These are phyloP conservation scores for Ceratocystis cubensis DNA, from an alignment of 2,329 filamentous ascomycete genomes.

Conservation along the genomic window DNA sequence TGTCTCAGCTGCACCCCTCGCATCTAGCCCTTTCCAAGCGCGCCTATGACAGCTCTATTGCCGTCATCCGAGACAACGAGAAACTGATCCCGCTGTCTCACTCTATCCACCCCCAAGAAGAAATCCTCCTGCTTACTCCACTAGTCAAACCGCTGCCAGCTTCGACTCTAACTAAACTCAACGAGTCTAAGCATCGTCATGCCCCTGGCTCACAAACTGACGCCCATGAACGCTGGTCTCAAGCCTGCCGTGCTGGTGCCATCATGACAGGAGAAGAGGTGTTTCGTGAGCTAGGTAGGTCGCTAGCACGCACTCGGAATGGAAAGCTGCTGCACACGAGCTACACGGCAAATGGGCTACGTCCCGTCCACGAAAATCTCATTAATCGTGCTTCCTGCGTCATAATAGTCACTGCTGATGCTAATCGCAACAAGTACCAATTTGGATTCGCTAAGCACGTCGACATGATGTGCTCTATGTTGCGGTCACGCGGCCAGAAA, in stretches of 20 bases:
- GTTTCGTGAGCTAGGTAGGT: constrained; percentile 77
- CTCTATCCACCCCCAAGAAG: constrained; percentile 71
- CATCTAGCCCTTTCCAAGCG: constrained; percentile 71
- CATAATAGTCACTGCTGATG: constrained; percentile 84
- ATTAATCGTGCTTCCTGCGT: constrained; percentile 81
- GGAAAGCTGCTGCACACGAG: constrained; percentile 86
- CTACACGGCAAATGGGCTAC: constrained; percentile 84
- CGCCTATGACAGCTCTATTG: constrained; percentile 87
- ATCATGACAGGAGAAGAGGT: constrained; percentile 89
- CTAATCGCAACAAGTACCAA: constrained; percentile 87
- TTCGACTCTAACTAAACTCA: constrained; percentile 54
- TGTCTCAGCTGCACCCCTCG: constrained; percentile 68
- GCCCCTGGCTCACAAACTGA: neutral
- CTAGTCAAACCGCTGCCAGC: constrained; percentile 86
- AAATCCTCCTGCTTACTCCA: constrained; percentile 77
- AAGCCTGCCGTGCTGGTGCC: constrained; percentile 33
- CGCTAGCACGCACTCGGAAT: constrained; percentile 71
- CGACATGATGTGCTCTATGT: constrained; percentile 84
- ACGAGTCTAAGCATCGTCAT: constrained; percentile 27
- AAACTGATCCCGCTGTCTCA: constrained; percentile 70
- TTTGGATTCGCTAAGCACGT: constrained; percentile 92
- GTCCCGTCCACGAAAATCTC: constrained; percentile 84
- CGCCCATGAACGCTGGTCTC: constrained; percentile 17
- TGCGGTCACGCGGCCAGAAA: constrained; percentile 62
- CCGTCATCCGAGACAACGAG: constrained; percentile 81